These are phyloP conservation scores for Pyrenochaeta sp. DNA, from an alignment of 2,329 filamentous ascomycete species.

Conservation along the genomic window DNA sequence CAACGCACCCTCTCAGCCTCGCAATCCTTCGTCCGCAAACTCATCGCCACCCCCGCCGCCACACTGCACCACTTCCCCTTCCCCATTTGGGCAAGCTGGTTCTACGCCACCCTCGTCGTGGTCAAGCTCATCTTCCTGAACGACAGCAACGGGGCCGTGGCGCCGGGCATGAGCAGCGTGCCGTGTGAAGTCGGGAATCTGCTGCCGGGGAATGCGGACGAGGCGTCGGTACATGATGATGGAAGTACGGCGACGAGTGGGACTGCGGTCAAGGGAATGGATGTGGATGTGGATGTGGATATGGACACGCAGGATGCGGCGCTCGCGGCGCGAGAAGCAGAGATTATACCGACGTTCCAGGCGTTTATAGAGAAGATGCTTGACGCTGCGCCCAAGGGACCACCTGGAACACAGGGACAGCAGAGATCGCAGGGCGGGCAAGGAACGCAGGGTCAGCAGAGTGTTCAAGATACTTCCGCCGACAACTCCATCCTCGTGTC, in stretches of 20 bases:
- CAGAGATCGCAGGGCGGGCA: too few species aligned
- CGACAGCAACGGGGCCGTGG: slow-evolving; percentile 15
- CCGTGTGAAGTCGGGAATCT: slow-evolving; percentile 13
- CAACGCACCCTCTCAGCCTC: slow-evolving; percentile 14
- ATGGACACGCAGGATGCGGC: background rate
- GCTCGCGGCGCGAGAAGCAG: background rate
- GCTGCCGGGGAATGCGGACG: slow-evolving; percentile 4
- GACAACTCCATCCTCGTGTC: too few species aligned
- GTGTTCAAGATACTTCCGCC: too few species aligned
- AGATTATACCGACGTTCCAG: slow-evolving; percentile 2
- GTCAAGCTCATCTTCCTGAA: slow-evolving; percentile 29
- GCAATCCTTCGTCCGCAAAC: slow-evolving; percentile 15
- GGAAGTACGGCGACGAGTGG: too few species aligned
- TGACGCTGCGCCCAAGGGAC: background rate
- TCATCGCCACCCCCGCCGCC: slow-evolving; percentile 9
- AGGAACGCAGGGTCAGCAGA: too few species aligned
- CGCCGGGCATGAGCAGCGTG: slow-evolving; percentile 9
- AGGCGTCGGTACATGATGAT: background rate
- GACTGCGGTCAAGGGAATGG: too few species aligned
- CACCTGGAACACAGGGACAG: too few species aligned
- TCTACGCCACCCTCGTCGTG: slow-evolving; percentile 27
- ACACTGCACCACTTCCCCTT: slow-evolving; percentile 21
- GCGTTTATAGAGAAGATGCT: slow-evolving; percentile 4
- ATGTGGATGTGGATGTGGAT: too few species aligned
- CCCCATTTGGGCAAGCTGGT: slow-evolving; percentile 27